A percentile compares a stretch with the other conserved stretches of the same genome.
phyloP scores from a whole-genome alignment of 306 rosid genomes.

The Trifolium fragiferum region DNA sequence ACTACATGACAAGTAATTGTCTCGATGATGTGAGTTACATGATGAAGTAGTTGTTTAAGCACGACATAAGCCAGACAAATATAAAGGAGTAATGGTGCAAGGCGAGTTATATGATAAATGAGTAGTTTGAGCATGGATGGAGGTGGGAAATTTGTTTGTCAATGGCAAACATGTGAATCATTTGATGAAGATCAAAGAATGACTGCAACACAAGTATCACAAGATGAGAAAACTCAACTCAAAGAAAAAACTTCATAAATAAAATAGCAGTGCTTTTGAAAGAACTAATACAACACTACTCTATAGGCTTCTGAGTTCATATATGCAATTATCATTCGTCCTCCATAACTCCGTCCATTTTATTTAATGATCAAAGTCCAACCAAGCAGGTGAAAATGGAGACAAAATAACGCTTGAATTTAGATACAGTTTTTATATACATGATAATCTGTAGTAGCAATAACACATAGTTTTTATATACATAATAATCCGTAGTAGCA shows the following conservation, averaged over 20 bases:
- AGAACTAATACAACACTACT: too few species aligned
- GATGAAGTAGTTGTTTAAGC: background rate
- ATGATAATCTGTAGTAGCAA: too few species aligned
- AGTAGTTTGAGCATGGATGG: background rate
- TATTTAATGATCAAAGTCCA: background rate
- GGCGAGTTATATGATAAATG: background rate
- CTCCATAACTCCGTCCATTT: background rate
- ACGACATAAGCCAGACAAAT: background rate
- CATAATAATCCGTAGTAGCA: too few species aligned
- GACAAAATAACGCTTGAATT: background rate
- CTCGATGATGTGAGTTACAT: background rate
- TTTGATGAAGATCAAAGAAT: background rate
- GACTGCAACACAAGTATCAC: background rate
- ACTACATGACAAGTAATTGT: background rate
- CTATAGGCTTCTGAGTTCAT: too few species aligned
- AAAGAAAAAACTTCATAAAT: background rate
- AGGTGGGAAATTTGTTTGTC: background rate
- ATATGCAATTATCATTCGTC: background rate
- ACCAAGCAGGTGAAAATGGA: background rate
- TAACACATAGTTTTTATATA: background rate
- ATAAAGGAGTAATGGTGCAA: background rate
- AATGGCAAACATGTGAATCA: background rate
- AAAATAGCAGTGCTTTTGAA: too few species aligned
- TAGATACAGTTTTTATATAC: constrained; percentile 1
- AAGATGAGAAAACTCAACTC: background rate